Percentiles rank a stretch among this genome's conserved stretches.
These are phyloP conservation scores for Peronospora belbahrii DNA, from an alignment of 352 stramenopile species.

Conservation along the genomic window DNA sequence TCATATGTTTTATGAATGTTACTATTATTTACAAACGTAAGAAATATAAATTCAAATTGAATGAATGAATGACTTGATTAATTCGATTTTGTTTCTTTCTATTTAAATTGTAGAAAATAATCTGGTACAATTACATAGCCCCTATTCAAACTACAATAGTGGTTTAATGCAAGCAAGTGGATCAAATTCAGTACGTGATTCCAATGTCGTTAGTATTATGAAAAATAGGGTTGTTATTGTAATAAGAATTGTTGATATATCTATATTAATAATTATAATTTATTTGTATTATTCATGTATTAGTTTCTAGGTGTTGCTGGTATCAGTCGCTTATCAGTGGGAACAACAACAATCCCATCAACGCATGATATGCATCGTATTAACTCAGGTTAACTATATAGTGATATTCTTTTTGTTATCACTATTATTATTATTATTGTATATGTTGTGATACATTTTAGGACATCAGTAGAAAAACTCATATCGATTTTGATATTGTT, in stretches of 20 bases:
- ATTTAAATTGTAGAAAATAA: slow-evolving; percentile 1
- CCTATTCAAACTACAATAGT: slow-evolving; percentile 42
- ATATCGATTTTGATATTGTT: slow-evolving; percentile 14
- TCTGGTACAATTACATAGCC: slow-evolving; percentile 15
- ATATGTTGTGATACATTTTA: no score
- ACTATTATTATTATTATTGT: no score
- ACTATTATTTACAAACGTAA: no score
- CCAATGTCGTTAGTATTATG: no score
- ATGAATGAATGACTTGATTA: no score
- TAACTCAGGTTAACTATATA: slow-evolving; percentile 33
- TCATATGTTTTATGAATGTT: no score
- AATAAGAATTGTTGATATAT: no score
- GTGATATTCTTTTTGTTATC: neutral
- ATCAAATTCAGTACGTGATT: slow-evolving; percentile 40
- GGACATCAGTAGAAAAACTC: neutral
- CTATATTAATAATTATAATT: no score
- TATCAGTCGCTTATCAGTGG: slow-evolving; percentile 25
- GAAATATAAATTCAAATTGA: no score
- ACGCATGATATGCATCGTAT: slow-evolving; percentile 57
- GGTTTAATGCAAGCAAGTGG: slow-evolving; percentile 33
- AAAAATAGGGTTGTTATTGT: no score
- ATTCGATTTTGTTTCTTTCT: neutral
- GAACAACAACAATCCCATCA: slow-evolving; percentile 19
- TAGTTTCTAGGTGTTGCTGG: slow-evolving; percentile 49
- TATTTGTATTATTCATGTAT: neutral